Conservation (phyloP, 129 eudicot genomes). For the Dittrichia graveolens region DNA sequence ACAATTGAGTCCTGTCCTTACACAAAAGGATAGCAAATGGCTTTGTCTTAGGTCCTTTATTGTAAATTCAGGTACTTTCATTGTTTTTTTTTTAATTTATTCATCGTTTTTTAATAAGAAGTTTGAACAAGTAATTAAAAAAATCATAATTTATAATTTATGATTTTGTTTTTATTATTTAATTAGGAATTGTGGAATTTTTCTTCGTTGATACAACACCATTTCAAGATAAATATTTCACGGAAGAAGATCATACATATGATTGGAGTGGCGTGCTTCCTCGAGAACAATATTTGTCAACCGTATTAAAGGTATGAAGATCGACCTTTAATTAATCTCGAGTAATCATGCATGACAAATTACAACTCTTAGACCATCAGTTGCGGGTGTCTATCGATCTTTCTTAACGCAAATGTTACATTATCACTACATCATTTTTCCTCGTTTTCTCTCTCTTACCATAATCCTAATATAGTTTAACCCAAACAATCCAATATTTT, state of each 20-base stretch:
- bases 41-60: slow-evolving; percentile 61
- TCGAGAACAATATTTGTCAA: slow-evolving; percentile 53
- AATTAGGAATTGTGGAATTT: slow-evolving; percentile 61
- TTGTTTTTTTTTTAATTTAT: neutral
- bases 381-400: no score
- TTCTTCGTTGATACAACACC: slow-evolving; percentile 87
- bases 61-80: slow-evolving; percentile 49
- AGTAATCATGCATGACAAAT: neutral
- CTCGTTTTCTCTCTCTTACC: no score
- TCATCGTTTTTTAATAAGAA: no score
- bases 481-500: no score
- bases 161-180: no score
- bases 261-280: slow-evolving; percentile 88
- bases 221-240: slow-evolving; percentile 62
- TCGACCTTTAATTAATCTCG: no score
- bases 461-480: no score
- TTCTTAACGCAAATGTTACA: no score
- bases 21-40: slow-evolving; percentile 63
- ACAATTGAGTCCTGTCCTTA: slow-evolving; percentile 59
- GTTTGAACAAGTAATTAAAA: no score
- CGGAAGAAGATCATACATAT: slow-evolving; percentile 41
- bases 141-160: no score
- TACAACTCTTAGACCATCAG: neutral
- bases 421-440: no score
- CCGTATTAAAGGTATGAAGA: slow-evolving; percentile 44